These are phyloP conservation scores for Myxozyma geophila DNA, from an alignment of 805 yeast species.

Conservation along the genomic window DNA sequence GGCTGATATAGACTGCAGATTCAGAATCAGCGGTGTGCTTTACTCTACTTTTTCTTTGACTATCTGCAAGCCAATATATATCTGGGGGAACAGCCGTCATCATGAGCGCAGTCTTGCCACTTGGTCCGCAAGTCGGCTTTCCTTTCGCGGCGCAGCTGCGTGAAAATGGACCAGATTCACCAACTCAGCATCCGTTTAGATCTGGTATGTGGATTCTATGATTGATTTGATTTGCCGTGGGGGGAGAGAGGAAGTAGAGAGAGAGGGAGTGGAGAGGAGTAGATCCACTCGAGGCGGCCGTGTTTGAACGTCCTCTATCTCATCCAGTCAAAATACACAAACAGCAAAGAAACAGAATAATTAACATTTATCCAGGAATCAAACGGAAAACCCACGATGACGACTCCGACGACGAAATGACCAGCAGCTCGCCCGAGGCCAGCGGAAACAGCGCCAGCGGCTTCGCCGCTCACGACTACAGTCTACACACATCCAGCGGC, in stretches of 20 bases:
- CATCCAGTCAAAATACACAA: background rate
- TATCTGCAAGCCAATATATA: too few relatives aligned
- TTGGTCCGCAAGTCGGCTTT: conserved; percentile 31
- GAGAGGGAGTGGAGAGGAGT: background rate
- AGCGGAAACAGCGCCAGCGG: conserved; percentile 10
- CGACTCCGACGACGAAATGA: conserved; percentile 36
- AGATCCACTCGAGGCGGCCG: background rate
- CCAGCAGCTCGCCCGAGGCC: conserved; percentile 30
- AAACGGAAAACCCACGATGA: conserved; percentile 27
- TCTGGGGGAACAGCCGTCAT: too few relatives aligned
- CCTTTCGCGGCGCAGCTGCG: conserved; percentile 23
- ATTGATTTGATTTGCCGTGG: background rate
- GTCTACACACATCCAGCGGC: background rate
- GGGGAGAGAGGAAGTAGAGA: background rate
- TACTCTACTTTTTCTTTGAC: too few relatives aligned
- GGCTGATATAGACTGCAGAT: too few relatives aligned
- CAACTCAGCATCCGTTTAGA: conserved; percentile 5
- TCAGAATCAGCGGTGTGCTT: too few relatives aligned
- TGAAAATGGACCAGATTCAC: conserved; percentile 18
- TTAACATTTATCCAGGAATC: conserved; percentile 3
- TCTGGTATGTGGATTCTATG: conserved; percentile 16
- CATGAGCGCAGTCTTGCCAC: conserved; percentile 36
- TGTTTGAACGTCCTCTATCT: background rate
- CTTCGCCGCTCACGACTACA: background rate
- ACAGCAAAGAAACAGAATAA: background rate